These are phyloP conservation scores for Pachysandra terminalis DNA, from an alignment of 164 flowering plant genomes.

Conservation along the genomic window DNA sequence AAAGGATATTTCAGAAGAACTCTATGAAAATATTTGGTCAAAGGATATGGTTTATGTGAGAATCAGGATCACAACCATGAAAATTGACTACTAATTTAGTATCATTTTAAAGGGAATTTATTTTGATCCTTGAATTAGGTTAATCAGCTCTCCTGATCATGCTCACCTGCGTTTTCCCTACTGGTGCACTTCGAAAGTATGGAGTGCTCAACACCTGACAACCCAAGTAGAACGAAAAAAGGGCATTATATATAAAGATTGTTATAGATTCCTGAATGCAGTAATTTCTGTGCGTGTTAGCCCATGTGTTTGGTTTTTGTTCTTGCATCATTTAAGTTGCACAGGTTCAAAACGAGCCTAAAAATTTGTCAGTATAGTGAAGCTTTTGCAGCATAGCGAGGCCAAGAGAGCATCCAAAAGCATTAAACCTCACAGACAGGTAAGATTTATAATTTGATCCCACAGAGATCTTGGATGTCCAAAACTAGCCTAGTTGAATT, in stretches of 20 bases:
- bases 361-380: too few species aligned
- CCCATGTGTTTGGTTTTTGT: too few species aligned
- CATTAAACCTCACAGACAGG: too few species aligned
- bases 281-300: too few species aligned
- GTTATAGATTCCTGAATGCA: too few species aligned
- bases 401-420: too few species aligned
- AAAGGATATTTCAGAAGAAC: not conserved
- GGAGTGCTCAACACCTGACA: conserved; percentile 88
- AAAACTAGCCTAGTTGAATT: too few species aligned
- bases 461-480: too few species aligned
- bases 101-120: not conserved
- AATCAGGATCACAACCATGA: not conserved
- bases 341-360: too few species aligned
- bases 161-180: conserved; percentile 49
- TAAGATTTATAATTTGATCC: too few species aligned
- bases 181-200: conserved; percentile 47
- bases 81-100: not conserved
- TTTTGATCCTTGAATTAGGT: not conserved
- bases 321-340: too few species aligned
- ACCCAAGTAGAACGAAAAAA: conserved; percentile 7
- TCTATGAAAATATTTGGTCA: not conserved
- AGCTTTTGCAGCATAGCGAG: too few species aligned
- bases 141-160: not conserved
- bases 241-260: not conserved
- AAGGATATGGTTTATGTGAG: not conserved